Evolutionary conservation across 495 filamentous ascomycete genomes (phyloP), one percentile per base, ranked within the genome.

Genomic region (Hapsidospora chrysogenum): DNA sequence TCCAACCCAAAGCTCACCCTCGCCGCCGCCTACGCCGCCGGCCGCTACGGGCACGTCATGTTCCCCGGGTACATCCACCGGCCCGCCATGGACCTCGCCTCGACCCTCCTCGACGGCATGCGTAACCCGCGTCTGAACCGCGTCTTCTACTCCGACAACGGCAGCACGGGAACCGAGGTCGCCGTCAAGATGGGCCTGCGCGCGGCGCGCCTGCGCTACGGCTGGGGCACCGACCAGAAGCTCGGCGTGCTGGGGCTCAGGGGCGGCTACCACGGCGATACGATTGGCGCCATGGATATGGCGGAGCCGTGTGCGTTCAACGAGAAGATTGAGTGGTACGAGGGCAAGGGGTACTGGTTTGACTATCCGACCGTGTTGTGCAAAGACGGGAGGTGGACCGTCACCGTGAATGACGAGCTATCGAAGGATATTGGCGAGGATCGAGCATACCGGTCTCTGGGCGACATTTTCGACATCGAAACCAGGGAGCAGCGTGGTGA

Each of bases 41-140:
- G 80, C n/a, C 66, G 80, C 17, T 86, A 86, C 44, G 80, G 80
- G 2, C 80, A 86, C 51, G 78, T 86, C 17, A 86, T 85, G 77
- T 84, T 86, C 44, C 74, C 80, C 0, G 71, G 70, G 1, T 68
- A 75, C 2, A 62, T 83, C 13, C 78, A 86, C 37, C 66, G 79
- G 41, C 80, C 80, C 0, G 80, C 78, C 0, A 50, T 85, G 1
- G 50, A 55, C 14, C 62, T 86, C 7, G 76, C 80, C 0, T 63
- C 74, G 41, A 50, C 49, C 0, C 56, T 86, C 3, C 47, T 85
- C 16, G 21, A 57, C n/a, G 56, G 58, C 0, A 45, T 76, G 17
- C 49, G 53, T 2, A 82, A 79, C 37, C 61, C 65, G 2, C 69
- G 80, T 0, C 53, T 85, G 5, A 47, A 48, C 11, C 74, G 73